phyloP scores from a whole-genome alignment of 441 rosid genomes.

The Lepidium campestre region DNA sequence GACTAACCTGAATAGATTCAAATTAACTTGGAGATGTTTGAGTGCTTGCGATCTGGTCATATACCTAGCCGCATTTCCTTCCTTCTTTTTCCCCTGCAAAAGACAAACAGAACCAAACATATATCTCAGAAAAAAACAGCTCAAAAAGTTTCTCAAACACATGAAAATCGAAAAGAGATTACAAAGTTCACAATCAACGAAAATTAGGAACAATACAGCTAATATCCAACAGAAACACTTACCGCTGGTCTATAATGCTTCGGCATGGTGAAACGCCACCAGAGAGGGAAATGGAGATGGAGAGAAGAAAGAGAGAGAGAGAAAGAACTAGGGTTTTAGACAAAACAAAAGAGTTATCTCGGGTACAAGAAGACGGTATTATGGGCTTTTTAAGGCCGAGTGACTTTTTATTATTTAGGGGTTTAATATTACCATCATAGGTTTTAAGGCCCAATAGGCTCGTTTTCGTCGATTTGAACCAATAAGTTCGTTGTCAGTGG shows the following conservation, averaged over 20 bases:
- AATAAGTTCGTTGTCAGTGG: not conserved
- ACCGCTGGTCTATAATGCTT: slow-evolving; percentile 92
- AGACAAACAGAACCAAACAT: not conserved
- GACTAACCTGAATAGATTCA: slow-evolving; percentile 64
- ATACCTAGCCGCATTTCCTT: slow-evolving; percentile 82
- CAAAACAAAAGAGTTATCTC: not conserved
- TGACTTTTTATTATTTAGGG: not conserved
- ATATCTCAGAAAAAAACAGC: not conserved
- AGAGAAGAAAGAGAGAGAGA: not conserved
- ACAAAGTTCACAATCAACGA: not conserved
- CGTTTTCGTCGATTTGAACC: not conserved
- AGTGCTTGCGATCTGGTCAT: slow-evolving; percentile 81
- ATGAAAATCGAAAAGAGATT: not conserved
- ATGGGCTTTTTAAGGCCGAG: not conserved
- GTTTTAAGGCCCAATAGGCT: slow-evolving; percentile 1
- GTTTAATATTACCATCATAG: not conserved
- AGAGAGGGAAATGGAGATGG: slow-evolving; percentile 3
- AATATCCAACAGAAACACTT: slow-evolving; percentile 21
- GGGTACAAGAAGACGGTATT: not conserved
- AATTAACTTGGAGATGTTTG: slow-evolving; percentile 69
- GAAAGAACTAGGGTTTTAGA: slow-evolving; percentile 19
- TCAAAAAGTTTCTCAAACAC: not conserved
- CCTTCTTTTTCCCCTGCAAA: slow-evolving; percentile 85
- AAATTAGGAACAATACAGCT: not conserved
- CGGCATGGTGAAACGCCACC: slow-evolving; percentile 38